Evolutionary conservation across 257 asterid species (phyloP).

Genomic region (Nicotiana obtusifolia): DNA sequence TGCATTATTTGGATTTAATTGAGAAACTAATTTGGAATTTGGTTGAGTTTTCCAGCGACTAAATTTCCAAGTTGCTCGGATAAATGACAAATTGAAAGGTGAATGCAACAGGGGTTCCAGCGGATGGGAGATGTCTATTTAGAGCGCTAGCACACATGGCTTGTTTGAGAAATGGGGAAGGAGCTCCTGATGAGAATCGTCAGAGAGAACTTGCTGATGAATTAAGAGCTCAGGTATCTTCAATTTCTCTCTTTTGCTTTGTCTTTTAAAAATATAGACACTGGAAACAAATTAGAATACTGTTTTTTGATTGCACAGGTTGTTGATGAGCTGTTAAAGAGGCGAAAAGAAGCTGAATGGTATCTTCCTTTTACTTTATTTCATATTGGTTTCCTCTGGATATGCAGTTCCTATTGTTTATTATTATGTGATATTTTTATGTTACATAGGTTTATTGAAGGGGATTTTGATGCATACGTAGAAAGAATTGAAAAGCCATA

Average conservation of each 20-base stretch:
- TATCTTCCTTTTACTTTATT: neutral
- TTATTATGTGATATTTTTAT: neutral
- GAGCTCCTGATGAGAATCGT: constrained; percentile 62
- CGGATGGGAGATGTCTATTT: constrained; percentile 81
- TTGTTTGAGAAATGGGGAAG: constrained; percentile 60
- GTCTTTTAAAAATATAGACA: neutral
- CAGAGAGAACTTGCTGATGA: constrained; percentile 82
- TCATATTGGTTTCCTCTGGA: neutral
- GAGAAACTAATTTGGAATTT: neutral
- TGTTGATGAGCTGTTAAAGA: constrained; percentile 68
- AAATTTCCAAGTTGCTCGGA: neutral
- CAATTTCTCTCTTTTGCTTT: neutral
- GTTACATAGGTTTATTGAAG: constrained; percentile 58
- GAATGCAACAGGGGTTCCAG: constrained; percentile 49
- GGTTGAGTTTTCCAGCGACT: neutral
- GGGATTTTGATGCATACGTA: constrained; percentile 73
- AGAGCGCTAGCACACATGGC: constrained; percentile 81
- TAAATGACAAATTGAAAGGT: constrained; percentile 4
- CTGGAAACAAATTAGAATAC: neutral
- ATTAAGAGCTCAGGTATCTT: constrained; percentile 68
- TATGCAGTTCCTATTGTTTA: neutral
- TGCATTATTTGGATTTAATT: neutral
- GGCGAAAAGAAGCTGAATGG: constrained; percentile 86
- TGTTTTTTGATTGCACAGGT: constrained; percentile 34
- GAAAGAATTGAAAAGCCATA: constrained; percentile 61